Conservation (phyloP, 495 filamentous ascomycete species). For the Pyronema omphalodes region DNA sequence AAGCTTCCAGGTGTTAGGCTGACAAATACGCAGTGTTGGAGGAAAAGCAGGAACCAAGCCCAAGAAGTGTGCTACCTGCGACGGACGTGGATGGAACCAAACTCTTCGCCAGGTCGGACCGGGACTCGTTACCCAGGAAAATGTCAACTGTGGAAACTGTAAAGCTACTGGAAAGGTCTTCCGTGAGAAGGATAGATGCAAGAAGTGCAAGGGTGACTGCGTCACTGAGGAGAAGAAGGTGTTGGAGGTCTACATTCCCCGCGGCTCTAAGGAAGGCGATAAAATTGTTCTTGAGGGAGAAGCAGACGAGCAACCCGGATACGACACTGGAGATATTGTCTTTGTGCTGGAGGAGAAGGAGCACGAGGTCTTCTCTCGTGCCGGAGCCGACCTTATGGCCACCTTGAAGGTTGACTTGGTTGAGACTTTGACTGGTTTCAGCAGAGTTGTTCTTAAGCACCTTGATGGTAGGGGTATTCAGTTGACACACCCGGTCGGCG, state of each 20-base stretch:
- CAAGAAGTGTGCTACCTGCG: slow-evolving; percentile 66
- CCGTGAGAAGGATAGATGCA: slow-evolving; percentile 90
- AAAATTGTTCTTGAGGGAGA: slow-evolving; percentile 81
- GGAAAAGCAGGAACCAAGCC: slow-evolving; percentile 84
- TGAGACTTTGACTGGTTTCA: slow-evolving; percentile 77
- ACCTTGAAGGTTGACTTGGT: slow-evolving; percentile 59
- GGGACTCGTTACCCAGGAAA: slow-evolving; percentile 58
- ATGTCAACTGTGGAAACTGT: slow-evolving; percentile 57
- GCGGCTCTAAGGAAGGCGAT: slow-evolving; percentile 74
- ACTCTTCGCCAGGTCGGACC: slow-evolving; percentile 60
- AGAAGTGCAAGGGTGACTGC: slow-evolving; percentile 88
- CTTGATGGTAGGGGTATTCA: slow-evolving; percentile 85
- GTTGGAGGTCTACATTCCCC: slow-evolving; percentile 87
- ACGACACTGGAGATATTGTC: slow-evolving; percentile 81
- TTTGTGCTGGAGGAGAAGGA: slow-evolving; percentile 69
- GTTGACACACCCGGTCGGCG: slow-evolving; percentile 52
- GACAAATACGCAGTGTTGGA: slow-evolving; percentile 28
- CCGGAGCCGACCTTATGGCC: slow-evolving; percentile 67
- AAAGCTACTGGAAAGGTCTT: slow-evolving; percentile 63
- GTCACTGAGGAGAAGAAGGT: slow-evolving; percentile 73
- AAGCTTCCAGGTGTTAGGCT: background rate
- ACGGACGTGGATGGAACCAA: slow-evolving; percentile 53
- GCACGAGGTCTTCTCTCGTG: slow-evolving; percentile 61
- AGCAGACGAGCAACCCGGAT: slow-evolving; percentile 81
- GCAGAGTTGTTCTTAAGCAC: slow-evolving; percentile 76